A percentile compares a stretch with the other conserved stretches of the same genome.
Evolutionary conservation across 805 yeast species (phyloP).

Genomic region (Ogataea wickerhamii): DNA sequence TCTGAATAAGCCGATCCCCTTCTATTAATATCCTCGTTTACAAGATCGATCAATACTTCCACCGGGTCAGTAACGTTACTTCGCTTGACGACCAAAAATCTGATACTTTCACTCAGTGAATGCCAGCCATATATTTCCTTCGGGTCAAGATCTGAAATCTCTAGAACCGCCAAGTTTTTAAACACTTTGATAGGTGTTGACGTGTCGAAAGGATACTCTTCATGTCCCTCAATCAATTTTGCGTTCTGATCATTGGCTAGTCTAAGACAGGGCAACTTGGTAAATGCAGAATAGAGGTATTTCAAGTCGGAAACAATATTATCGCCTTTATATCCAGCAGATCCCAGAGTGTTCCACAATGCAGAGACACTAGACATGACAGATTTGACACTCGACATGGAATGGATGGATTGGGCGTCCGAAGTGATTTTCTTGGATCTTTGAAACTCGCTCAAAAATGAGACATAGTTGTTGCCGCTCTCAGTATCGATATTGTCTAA

Average conservation of each 20-base stretch:
- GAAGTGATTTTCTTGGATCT: slow-evolving; percentile 33
- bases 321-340: slow-evolving; percentile 41
- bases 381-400: slow-evolving; percentile 56
- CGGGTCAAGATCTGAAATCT: slow-evolving; percentile 57
- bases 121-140: slow-evolving; percentile 69
- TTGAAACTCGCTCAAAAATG: slow-evolving; percentile 56
- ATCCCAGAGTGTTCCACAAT: slow-evolving; percentile 35
- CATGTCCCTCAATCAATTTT: slow-evolving; percentile 55
- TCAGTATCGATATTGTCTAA: slow-evolving; percentile 53
- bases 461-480: slow-evolving; percentile 48
- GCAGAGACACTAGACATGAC: slow-evolving; percentile 45
- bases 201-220: slow-evolving; percentile 70
- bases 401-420: slow-evolving; percentile 47
- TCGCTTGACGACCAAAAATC: slow-evolving; percentile 52
- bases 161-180: slow-evolving; percentile 59
- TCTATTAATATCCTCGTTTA: slow-evolving; percentile 44
- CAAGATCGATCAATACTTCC: slow-evolving; percentile 50
- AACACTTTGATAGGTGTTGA: slow-evolving; percentile 61
- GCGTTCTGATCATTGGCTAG: slow-evolving; percentile 58
- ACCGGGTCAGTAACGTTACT: slow-evolving; percentile 48
- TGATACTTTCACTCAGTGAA: slow-evolving; percentile 47
- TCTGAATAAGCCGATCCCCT: slow-evolving; percentile 27
- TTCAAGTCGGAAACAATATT: slow-evolving; percentile 42
- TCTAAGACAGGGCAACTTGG: slow-evolving; percentile 61
- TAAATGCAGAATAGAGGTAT: slow-evolving; percentile 59